phyloP scores from a whole-genome alignment of 2,329 filamentous ascomycete genomes.

The Xylaria sp. region DNA sequence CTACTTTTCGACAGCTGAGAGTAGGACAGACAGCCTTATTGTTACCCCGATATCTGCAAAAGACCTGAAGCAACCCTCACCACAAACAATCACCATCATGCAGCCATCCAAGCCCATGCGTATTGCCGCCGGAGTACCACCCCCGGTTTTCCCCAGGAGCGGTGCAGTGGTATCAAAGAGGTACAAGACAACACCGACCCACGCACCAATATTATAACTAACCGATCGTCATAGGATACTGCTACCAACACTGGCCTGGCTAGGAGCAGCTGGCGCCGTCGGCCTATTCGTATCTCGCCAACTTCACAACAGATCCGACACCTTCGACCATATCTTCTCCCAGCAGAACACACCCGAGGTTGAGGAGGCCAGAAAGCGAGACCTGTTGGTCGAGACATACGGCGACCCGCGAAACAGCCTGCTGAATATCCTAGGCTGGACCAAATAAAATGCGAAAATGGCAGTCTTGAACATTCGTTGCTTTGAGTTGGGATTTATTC shows the following conservation, averaged over 20 bases:
- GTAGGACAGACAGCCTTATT: neutral
- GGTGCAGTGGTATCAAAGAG: conserved; percentile 30
- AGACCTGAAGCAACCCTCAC: neutral
- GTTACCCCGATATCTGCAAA: conserved; percentile 8
- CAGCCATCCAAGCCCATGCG: conserved; percentile 31
- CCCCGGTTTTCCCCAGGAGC: conserved; percentile 24
- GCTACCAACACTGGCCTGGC: conserved; percentile 23
- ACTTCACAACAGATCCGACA: conserved; percentile 28
- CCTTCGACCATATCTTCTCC: conserved; percentile 39
- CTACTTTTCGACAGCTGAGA: neutral
- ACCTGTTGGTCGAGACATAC: conserved; percentile 35
- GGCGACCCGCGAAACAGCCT: conserved; percentile 42
- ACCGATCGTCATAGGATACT: neutral
- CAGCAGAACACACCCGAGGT: conserved; percentile 43
- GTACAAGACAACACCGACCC: conserved; percentile 23
- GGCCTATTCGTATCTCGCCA: conserved; percentile 35
- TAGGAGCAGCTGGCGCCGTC: conserved; percentile 31
- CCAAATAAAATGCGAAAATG: conserved; percentile 29
- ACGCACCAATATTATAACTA: neutral
- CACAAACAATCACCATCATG: conserved; percentile 19
- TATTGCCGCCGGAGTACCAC: conserved; percentile 28
- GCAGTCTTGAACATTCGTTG: too few species aligned
- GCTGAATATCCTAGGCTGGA: conserved; percentile 41
- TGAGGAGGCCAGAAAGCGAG: conserved; percentile 33
- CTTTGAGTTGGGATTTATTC: conserved; percentile 6